Evolutionary conservation across 352 stramenopile genomes (phyloP).

Genomic region (Plasmopara muralis): DNA sequence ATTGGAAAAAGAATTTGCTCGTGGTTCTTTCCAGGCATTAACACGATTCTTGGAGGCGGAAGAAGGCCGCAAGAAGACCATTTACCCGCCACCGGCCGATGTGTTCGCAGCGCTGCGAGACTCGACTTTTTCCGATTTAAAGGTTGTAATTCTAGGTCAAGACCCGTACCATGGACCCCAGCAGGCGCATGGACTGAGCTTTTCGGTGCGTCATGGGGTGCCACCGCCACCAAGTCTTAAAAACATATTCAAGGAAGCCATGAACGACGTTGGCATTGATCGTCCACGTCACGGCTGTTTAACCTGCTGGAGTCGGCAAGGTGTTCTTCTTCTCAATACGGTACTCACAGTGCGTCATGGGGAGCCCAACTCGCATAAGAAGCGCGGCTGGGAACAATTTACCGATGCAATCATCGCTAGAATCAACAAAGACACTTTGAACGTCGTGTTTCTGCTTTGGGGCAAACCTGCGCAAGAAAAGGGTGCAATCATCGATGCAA

Average conservation of each 20-base stretch:
- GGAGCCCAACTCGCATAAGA: constrained; percentile 93
- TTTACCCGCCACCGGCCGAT: constrained; percentile 84
- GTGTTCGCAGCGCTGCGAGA: constrained; percentile 89
- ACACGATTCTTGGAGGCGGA: constrained; percentile 42
- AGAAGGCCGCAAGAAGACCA: constrained; percentile 55
- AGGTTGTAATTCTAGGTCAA: constrained; percentile 92
- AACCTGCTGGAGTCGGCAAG: constrained; percentile 89
- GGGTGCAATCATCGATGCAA: constrained; percentile 63
- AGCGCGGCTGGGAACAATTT: constrained; percentile 95
- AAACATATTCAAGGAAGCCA: constrained; percentile 98
- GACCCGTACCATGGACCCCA: constrained; percentile 85
- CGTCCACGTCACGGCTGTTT: constrained; percentile 89
- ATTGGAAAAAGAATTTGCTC: constrained; percentile 43
- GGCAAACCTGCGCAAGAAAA: constrained; percentile 93
- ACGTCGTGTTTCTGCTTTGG: constrained; percentile 98
- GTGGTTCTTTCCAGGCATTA: constrained; percentile 42
- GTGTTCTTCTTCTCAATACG: constrained; percentile 97
- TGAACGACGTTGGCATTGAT: constrained; percentile 64
- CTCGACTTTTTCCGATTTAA: constrained; percentile 79
- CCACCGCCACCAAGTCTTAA: constrained; percentile 89
- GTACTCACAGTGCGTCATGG: constrained; percentile 92
- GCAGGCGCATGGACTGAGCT: constrained; percentile 84
- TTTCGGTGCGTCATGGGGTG: constrained; percentile 89
- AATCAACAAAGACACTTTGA: constrained; percentile 62
- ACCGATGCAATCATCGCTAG: constrained; percentile 92